Evolutionary conservation across 768 basidiomycete species (phyloP).

Genomic region (Termitomyces sp.): DNA sequence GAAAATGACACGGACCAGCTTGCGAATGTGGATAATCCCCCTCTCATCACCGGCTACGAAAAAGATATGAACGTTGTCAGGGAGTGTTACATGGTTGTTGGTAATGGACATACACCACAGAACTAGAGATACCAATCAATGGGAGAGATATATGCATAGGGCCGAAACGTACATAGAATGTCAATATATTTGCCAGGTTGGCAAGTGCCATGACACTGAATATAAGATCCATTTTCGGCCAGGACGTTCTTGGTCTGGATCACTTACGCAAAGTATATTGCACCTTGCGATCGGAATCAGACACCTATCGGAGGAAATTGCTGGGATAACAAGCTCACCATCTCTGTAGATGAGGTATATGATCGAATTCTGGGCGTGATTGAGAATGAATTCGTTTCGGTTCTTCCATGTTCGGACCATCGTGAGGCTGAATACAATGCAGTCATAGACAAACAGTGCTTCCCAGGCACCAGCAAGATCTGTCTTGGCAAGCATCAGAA

Average conservation of each 20-base stretch:
- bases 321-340: constrained; percentile 31
- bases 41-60: constrained; percentile 42
- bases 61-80: neutral
- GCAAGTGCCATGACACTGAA: constrained; percentile 44
- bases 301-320: neutral
- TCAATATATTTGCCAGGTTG: constrained; percentile 1
- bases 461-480: constrained; percentile 47
- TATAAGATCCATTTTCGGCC: neutral
- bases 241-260: neutral
- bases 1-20: constrained; percentile 37
- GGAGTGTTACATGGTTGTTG: neutral
- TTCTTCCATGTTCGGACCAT: constrained; percentile 42
- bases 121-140: constrained; percentile 20
- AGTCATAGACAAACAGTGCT: constrained; percentile 48
- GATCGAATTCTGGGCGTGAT: constrained; percentile 28
- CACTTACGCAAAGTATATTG: constrained; percentile 55
- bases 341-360: constrained; percentile 46
- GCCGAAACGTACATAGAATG: constrained; percentile 28
- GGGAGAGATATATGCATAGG: neutral
- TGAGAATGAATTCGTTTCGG: constrained; percentile 26
- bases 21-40: constrained; percentile 48
- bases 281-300: constrained; percentile 32
- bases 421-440: constrained; percentile 47
- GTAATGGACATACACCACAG: constrained; percentile 22
- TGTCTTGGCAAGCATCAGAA: constrained; percentile 8